Evolutionary conservation across 2,329 filamentous ascomycete genomes (phyloP).

Genomic region (Coniochaeta prunicola): DNA sequence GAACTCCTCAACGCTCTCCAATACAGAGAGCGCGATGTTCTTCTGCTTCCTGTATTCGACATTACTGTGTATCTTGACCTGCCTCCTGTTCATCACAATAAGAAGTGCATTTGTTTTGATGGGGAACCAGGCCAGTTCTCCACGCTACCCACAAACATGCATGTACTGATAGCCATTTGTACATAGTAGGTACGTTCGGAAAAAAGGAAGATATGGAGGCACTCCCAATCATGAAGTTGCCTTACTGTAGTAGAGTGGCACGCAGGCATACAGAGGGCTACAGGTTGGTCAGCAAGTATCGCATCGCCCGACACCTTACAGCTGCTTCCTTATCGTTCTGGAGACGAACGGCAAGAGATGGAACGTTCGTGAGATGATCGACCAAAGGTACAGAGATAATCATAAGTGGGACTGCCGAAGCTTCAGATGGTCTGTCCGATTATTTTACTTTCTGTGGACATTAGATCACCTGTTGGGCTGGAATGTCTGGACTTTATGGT

Average conservation of each 20-base stretch:
- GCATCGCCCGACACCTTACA: too few species aligned
- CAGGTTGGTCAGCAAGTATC: too few species aligned
- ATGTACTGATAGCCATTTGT: not conserved
- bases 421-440: too few species aligned
- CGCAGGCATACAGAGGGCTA: too few species aligned
- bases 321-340: too few species aligned
- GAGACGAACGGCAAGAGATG: too few species aligned
- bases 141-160: not conserved
- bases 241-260: too few species aligned
- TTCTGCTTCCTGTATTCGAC: not conserved
- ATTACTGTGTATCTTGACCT: not conserved
- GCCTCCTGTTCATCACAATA: not conserved
- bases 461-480: not conserved
- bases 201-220: not conserved
- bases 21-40: not conserved
- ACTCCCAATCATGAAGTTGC: too few species aligned
- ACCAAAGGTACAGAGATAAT: too few species aligned
- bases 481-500: not conserved
- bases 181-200: not conserved
- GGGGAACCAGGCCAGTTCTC: not conserved
- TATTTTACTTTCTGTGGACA: not conserved
- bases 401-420: too few species aligned
- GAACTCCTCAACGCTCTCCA: too few species aligned
- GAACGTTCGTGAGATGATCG: too few species aligned
- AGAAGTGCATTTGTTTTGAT: not conserved